Evolutionary conservation across 106 monocot genomes (phyloP), one percentile per base, ranked within the genome.

Genomic region (Phalaenopsis equestris): DNA sequence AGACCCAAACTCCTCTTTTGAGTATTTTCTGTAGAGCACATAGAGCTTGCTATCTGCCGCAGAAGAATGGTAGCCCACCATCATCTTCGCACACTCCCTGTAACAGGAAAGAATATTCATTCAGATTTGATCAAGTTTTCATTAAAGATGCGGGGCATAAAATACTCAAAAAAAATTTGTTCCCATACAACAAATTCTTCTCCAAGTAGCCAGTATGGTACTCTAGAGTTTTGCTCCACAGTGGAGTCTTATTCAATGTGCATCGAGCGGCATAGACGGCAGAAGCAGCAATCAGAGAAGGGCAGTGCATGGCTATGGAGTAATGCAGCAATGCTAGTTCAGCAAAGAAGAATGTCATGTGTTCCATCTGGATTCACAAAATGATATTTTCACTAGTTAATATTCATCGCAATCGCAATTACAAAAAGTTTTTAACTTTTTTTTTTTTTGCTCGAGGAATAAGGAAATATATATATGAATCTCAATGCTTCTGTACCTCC

Each of bases 321-420:
- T 92, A 92, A 46, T 92, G 92, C 87, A 84, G 88, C 78, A 92
- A 64, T 1, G 82, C 84, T 72, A 92, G 75, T 52, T 92, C 90
- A 14, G 90, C 87, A 17, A 86, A 85, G 86, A 90, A 92, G 82
- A 86, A 90, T 7, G 86, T 77, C 92, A 92, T 89, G 70, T 85
- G 58, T 74, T 92, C 87, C 87, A 86, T 75, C 90, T 86, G 83
- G 8, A 11, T 42, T 37, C 47, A 30, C 30, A 30, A 30, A 30
- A 30, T 30, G 30, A 30, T 30, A 30, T 30, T 30, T 30, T 30
- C 0, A 30, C 30, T 30, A 30, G 30, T 30, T 30, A 30, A 30
- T 30, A 30, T 30, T 30, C 30, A 30, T 30, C 30, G 30, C 30
- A 30, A 30, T 30, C 30, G 30, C 30, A 30, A 30, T 30, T 30